Evolutionary conservation across 1,139 yeast genomes (phyloP).

Genomic region (Candida buenavistaensis): DNA sequence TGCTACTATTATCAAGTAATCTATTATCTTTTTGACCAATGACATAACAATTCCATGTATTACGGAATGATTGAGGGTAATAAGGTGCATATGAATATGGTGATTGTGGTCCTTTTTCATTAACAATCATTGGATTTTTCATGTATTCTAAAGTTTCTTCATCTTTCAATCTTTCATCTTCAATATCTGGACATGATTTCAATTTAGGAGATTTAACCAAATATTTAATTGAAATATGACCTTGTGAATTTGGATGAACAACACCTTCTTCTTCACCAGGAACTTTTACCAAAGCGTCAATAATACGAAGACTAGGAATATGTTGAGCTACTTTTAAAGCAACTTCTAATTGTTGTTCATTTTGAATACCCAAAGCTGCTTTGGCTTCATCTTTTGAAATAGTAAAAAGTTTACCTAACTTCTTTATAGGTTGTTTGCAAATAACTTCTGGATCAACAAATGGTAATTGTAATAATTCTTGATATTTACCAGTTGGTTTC

Average conservation of each 20-base stretch:
- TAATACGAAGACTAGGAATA: conserved; percentile 69
- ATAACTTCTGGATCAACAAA: conserved; percentile 53
- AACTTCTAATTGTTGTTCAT: conserved; percentile 42
- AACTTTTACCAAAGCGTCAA: conserved; percentile 75
- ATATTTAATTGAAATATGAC: conserved; percentile 75
- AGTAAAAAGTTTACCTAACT: conserved; percentile 68
- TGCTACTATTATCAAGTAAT: conserved; percentile 62
- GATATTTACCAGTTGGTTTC: conserved; percentile 52
- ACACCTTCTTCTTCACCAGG: conserved; percentile 70
- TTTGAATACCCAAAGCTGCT: conserved; percentile 55
- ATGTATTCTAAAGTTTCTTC: conserved; percentile 63
- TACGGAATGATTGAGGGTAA: conserved; percentile 59
- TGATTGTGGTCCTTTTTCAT: conserved; percentile 63
- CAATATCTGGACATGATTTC: conserved; percentile 55
- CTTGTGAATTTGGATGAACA: conserved; percentile 73
- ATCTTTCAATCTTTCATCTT: conserved; percentile 35
- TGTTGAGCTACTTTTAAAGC: conserved; percentile 61
- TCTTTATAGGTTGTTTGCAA: conserved; percentile 48
- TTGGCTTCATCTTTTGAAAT: conserved; percentile 55
- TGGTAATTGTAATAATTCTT: conserved; percentile 81
- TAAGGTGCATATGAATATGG: conserved; percentile 70
- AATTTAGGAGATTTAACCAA: conserved; percentile 70
- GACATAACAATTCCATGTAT: conserved; percentile 69
- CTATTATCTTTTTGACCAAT: conserved; percentile 75
- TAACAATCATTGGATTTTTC: conserved; percentile 69